A percentile compares a stretch with the other conserved stretches of the same genome.
These are phyloP conservation scores for Trypanosoma rangeli DNA, from an alignment of 208 protist genomes.

Conservation along the genomic window DNA sequence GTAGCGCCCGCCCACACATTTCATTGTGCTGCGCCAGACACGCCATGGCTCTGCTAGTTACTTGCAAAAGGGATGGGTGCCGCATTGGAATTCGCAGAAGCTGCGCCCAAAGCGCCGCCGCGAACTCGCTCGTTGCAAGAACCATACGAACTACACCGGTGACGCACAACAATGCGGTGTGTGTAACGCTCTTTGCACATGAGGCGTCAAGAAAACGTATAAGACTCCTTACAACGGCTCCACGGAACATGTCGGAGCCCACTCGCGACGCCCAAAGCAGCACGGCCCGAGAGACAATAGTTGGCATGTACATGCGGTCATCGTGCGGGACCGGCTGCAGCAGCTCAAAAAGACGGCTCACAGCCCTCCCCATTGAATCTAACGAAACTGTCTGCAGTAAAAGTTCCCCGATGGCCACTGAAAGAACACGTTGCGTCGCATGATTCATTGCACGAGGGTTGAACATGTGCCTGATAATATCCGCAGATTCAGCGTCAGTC, in stretches of 20 bases:
- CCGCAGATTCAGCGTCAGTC: slow-evolving; percentile 38
- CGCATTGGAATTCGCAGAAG: slow-evolving; percentile 36
- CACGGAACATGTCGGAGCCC: slow-evolving; percentile 50
- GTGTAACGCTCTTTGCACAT: slow-evolving; percentile 41
- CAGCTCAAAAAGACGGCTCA: slow-evolving; percentile 63
- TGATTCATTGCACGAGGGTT: slow-evolving; percentile 40
- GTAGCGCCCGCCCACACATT: slow-evolving; percentile 15
- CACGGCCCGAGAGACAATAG: slow-evolving; percentile 53
- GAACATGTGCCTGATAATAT: slow-evolving; percentile 47
- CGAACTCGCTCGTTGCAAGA: slow-evolving; percentile 48
- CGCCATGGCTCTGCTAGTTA: slow-evolving; percentile 30
- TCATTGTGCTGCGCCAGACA: slow-evolving; percentile 27
- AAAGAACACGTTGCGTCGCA: slow-evolving; percentile 35
- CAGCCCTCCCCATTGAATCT: slow-evolving; percentile 37
- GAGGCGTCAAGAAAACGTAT: slow-evolving; percentile 42
- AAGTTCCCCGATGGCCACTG: slow-evolving; percentile 48
- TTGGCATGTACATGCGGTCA: slow-evolving; percentile 53
- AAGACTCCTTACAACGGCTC: slow-evolving; percentile 45
- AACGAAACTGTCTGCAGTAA: slow-evolving; percentile 35
- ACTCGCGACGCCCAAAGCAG: slow-evolving; percentile 44
- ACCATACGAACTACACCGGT: slow-evolving; percentile 46
- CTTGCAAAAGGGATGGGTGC: slow-evolving; percentile 36
- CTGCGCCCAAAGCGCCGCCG: slow-evolving; percentile 38
- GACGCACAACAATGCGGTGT: slow-evolving; percentile 57
- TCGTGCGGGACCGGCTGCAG: slow-evolving; percentile 46